Evolutionary conservation across 805 yeast species (phyloP).

Genomic region (Wickerhamiella sorbophila): DNA sequence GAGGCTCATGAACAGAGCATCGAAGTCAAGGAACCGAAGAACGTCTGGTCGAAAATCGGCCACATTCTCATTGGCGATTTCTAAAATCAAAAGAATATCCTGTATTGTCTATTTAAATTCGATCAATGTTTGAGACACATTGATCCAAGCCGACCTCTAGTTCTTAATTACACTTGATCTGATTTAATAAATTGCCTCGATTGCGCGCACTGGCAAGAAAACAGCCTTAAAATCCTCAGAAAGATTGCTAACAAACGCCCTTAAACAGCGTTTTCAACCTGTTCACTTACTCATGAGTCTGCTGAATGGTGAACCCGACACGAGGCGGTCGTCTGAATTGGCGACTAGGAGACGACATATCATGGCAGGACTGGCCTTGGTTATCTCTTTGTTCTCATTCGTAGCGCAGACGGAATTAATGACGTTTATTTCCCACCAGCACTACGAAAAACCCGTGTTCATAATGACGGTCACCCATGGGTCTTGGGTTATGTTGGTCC

Average conservation of each 20-base stretch:
- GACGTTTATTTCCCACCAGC: conserved; percentile 44
- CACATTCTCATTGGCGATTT: conserved; percentile 13
- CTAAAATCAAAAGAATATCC: too few relatives aligned
- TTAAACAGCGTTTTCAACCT: too few relatives aligned
- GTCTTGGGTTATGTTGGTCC: conserved; percentile 63
- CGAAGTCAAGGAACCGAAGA: conserved; percentile 22
- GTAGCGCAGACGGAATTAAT: conserved; percentile 74
- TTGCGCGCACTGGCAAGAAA: too few relatives aligned
- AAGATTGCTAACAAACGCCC: too few relatives aligned
- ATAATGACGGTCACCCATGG: conserved; percentile 55
- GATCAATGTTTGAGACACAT: too few relatives aligned
- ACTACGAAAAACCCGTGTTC: conserved; percentile 56
- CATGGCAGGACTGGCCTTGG: conserved; percentile 34
- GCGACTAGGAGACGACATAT: conserved; percentile 25
- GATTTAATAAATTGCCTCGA: too few relatives aligned
- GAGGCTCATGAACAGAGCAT: conserved; percentile 37
- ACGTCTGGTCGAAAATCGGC: conserved; percentile 42
- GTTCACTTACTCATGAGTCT: too few relatives aligned
- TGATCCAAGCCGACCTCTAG: too few relatives aligned
- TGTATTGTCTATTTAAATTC: too few relatives aligned
- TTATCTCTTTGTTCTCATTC: conserved; percentile 42
- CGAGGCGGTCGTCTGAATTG: conserved; percentile 1
- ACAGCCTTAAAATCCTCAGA: too few relatives aligned
- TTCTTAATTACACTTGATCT: too few relatives aligned
- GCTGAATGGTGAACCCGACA: too few relatives aligned